These are phyloP conservation scores for Chlamydomonas sp. DNA, from an alignment of 139 green algal genomes.

Conservation along the genomic window DNA sequence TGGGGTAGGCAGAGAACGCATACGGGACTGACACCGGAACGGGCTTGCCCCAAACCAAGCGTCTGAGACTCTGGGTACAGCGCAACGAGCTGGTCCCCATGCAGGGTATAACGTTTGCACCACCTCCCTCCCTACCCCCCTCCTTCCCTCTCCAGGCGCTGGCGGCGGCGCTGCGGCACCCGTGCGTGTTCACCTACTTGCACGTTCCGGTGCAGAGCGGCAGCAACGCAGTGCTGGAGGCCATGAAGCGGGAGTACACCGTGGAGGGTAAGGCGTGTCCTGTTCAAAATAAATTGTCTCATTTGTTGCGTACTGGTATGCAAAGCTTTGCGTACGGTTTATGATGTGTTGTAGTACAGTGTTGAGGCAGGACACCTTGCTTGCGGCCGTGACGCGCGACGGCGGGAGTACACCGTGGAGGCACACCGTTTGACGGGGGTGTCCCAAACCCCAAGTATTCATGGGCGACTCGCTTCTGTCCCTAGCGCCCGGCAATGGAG, in stretches of 20 bases:
- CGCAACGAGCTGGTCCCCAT: too few species aligned
- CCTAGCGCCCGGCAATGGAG: too few species aligned
- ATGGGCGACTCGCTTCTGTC: neutral
- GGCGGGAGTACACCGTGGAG: conserved; percentile 90
- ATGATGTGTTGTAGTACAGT: neutral
- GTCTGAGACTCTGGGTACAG: too few species aligned
- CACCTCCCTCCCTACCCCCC: neutral
- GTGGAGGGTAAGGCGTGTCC: conserved; percentile 52
- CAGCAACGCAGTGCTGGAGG: conserved; percentile 79
- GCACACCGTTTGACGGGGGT: conserved; percentile 4
- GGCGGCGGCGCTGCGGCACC: conserved; percentile 61
- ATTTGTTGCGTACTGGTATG: neutral
- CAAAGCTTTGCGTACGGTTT: neutral
- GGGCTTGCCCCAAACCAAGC: too few species aligned
- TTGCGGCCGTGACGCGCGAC: conserved; percentile 78
- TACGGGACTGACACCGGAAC: too few species aligned
- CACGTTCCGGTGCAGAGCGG: conserved; percentile 93
- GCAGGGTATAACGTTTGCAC: too few species aligned
- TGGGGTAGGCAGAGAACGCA: too few species aligned
- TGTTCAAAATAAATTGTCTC: neutral
- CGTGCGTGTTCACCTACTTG: conserved; percentile 88
- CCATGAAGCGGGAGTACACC: conserved; percentile 96
- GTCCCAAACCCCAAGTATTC: neutral
- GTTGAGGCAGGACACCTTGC: conserved; percentile 65
- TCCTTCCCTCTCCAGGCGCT: conserved; percentile 17